A percentile compares a stretch with the other conserved stretches of the same genome.
These are phyloP conservation scores for Thraustotheca clavata DNA, from an alignment of 352 stramenopile genomes.

Conservation along the genomic window DNA sequence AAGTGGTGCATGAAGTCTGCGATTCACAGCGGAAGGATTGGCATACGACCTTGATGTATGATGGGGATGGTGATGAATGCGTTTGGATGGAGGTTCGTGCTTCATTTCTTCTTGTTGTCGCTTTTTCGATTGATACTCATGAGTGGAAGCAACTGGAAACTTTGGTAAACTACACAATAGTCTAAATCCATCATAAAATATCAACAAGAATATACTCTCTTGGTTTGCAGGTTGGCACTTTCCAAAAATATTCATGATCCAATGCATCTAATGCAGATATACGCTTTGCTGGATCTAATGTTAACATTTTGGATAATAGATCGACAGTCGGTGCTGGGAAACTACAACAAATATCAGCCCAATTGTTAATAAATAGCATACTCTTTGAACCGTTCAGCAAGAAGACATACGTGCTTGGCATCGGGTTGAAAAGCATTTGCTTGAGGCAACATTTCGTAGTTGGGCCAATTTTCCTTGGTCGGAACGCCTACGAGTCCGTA, in stretches of 20 bases:
- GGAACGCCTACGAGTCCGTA: slow-evolving; percentile 70
- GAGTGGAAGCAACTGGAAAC: slow-evolving; percentile 71
- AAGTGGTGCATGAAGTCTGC: background rate
- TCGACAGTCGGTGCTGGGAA: slow-evolving; percentile 79
- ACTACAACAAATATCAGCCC: slow-evolving; percentile 24
- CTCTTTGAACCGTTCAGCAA: slow-evolving; percentile 77
- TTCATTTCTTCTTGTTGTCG: slow-evolving; percentile 58
- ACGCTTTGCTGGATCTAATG: slow-evolving; percentile 90
- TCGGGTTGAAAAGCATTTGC: slow-evolving; percentile 60
- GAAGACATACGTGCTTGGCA: slow-evolving; percentile 62
- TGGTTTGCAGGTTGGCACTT: slow-evolving; percentile 74
- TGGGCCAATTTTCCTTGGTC: slow-evolving; percentile 72
- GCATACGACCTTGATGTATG: background rate
- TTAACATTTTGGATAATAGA: slow-evolving; percentile 90
- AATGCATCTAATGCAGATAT: slow-evolving; percentile 93
- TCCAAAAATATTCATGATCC: slow-evolving; percentile 96
- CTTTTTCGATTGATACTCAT: slow-evolving; percentile 85
- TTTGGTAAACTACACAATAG: slow-evolving; percentile 52
- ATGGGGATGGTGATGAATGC: background rate
- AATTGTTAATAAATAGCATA: slow-evolving; percentile 24
- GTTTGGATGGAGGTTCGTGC: background rate
- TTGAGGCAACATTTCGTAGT: slow-evolving; percentile 63
- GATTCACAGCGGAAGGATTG: background rate
- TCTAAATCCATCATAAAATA: background rate
- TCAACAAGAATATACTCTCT: slow-evolving; percentile 50